Evolutionary conservation across 176 grass and related monocot species (phyloP).

Genomic region (Hyparrhenia diplandra): DNA sequence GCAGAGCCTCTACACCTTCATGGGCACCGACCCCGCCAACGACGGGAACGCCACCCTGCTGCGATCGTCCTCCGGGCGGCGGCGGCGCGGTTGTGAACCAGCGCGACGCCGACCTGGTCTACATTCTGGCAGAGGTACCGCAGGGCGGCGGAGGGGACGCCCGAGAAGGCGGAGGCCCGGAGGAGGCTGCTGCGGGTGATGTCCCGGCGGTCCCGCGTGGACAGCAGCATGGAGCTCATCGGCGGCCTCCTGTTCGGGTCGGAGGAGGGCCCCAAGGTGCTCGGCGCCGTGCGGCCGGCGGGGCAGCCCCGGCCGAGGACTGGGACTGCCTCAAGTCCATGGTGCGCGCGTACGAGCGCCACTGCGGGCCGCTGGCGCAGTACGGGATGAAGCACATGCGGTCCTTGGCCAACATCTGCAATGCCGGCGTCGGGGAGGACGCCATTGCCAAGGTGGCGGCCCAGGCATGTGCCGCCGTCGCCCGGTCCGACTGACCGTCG

Average conservation of each 20-base stretch:
- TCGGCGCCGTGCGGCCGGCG: constrained; percentile 36
- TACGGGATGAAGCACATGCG: constrained; percentile 96
- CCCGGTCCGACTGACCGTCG: neutral
- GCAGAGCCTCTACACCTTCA: constrained; percentile 49
- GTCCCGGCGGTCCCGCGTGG: constrained; percentile 51
- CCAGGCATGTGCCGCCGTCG: constrained; percentile 44
- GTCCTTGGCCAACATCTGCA: constrained; percentile 75
- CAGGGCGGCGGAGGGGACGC: constrained; percentile 32
- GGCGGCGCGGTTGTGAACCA: no score
- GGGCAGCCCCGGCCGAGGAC: constrained; percentile 55
- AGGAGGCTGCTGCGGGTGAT: constrained; percentile 53
- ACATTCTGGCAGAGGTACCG: constrained; percentile 62
- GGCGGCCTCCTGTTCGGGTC: constrained; percentile 59
- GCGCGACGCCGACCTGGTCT: constrained; percentile 76
- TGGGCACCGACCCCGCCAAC: constrained; percentile 64
- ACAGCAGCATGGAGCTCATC: constrained; percentile 61
- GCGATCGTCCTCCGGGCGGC: no score
- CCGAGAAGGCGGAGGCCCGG: constrained; percentile 44
- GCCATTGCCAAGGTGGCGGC: constrained; percentile 44
- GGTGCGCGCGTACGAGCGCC: constrained; percentile 53
- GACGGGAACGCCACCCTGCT: constrained; percentile 49
- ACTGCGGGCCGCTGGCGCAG: constrained; percentile 57
- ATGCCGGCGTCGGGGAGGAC: constrained; percentile 38
- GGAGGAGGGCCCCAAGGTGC: constrained; percentile 22
- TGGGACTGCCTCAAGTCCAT: constrained; percentile 71